phyloP scores from a whole-genome alignment of 73 alveolate genomes.

The Effrenium voratum region DNA sequence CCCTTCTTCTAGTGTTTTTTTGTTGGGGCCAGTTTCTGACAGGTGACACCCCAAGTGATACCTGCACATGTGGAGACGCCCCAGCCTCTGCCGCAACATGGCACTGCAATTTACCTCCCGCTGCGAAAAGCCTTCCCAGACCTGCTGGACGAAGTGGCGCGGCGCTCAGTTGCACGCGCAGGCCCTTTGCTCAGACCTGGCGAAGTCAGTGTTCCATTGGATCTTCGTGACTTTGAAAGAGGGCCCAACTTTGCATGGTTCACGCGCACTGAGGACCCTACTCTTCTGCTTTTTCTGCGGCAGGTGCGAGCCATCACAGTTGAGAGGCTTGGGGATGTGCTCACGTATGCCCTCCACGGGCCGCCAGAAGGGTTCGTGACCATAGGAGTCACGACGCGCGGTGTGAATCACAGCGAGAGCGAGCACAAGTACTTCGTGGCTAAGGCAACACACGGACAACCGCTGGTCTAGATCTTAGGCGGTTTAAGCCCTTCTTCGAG shows the following conservation, averaged over 20 bases:
- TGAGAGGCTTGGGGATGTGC: not conserved
- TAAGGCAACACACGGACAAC: too few species aligned
- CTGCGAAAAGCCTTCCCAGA: constrained; percentile 17
- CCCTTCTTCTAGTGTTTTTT: too few species aligned
- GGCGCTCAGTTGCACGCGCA: not conserved
- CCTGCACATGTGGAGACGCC: not conserved
- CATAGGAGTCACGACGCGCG: not conserved
- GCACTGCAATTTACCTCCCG: constrained; percentile 69
- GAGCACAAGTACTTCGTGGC: constrained; percentile 45
- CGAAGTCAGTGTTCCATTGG: not conserved
- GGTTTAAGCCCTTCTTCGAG: too few species aligned
- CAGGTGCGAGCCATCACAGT: not conserved
- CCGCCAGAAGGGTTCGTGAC: not conserved
- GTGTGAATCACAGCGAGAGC: too few species aligned
- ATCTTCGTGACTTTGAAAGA: not conserved
- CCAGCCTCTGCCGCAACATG: not conserved
- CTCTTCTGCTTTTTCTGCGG: constrained; percentile 5
- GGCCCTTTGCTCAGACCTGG: not conserved
- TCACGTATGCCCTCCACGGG: not conserved
- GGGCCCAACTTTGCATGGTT: not conserved
- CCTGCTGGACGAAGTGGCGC: not conserved
- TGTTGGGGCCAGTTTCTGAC: too few species aligned
- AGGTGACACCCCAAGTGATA: constrained; percentile 34
- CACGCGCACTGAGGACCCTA: not conserved
- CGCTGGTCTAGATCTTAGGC: too few species aligned